Conservation (phyloP, 176 grass and related monocot genomes). For the Phragmites australis region DNA sequence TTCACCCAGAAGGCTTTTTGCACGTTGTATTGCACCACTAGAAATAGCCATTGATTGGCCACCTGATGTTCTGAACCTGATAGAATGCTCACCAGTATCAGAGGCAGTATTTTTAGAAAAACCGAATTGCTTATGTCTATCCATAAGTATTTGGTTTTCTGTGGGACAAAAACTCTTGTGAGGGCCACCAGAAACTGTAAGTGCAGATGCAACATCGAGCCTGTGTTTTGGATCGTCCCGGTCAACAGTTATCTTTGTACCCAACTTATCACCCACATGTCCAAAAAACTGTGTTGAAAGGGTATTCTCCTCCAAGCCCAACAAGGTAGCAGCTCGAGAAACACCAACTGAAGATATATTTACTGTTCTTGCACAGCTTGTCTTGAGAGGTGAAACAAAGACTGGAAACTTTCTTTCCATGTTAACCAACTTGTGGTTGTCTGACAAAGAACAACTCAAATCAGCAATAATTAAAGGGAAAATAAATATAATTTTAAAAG, state of each 20-base stretch:
- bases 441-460: conserved; percentile 32
- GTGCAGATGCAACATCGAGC: conserved; percentile 19
- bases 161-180: conserved; percentile 33
- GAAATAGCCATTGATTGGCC: conserved; percentile 72
- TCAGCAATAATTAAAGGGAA: conserved; percentile 24
- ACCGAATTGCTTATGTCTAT: conserved; percentile 33
- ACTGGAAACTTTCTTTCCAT: conserved; percentile 32
- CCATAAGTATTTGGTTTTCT: conserved; percentile 46
- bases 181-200: conserved; percentile 30
- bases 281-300: conserved; percentile 62
- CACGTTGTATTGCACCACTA: conserved; percentile 66
- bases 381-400: conserved; percentile 63
- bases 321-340: conserved; percentile 70
- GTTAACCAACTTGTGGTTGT: conserved; percentile 41
- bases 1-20: conserved; percentile 70
- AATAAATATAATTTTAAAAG: conserved; percentile 3
- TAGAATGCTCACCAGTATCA: conserved; percentile 41
- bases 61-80: conserved; percentile 64
- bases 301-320: conserved; percentile 71
- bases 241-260: conserved; percentile 46
- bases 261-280: conserved; percentile 50
- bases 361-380: conserved; percentile 51
- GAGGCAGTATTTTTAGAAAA: conserved; percentile 24
- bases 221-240: conserved; percentile 35
- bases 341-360: conserved; percentile 73